Conservation (phyloP, 345 rosid species). For the Ceriops decandra region DNA sequence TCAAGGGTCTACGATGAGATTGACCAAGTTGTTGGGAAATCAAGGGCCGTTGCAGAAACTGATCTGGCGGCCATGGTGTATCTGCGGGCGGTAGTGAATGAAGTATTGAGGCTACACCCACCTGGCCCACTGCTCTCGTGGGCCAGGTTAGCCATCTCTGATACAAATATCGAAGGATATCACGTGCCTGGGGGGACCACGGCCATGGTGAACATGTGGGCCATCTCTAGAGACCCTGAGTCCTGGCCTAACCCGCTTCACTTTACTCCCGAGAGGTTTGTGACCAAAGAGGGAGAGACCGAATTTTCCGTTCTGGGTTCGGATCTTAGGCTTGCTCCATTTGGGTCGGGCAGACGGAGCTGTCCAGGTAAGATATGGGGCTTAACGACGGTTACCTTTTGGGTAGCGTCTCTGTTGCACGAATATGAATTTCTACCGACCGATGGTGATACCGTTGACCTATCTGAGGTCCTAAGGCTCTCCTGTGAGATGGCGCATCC, state of each 20-base stretch:
- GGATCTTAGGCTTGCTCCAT: conserved; percentile 79
- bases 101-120: conserved; percentile 78
- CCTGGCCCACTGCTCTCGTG: conserved; percentile 95
- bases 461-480: conserved; percentile 58
- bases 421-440: conserved; percentile 59
- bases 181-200: conserved; percentile 86
- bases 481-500: conserved; percentile 77
- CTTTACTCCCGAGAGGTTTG: conserved; percentile 66
- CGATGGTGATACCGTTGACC: conserved; percentile 41
- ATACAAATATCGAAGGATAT: conserved; percentile 67
- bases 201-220: conserved; percentile 98
- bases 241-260: conserved; percentile 65
- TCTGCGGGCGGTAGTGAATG: conserved; percentile 72
- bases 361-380: conserved; percentile 83
- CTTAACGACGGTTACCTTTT: conserved; percentile 56
- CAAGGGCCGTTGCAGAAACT: conserved; percentile 50
- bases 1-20: conserved; percentile 71
- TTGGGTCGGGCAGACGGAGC: conserved; percentile 77
- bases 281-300: conserved; percentile 32
- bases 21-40: conserved; percentile 55
- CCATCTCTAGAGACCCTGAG: conserved; percentile 69
- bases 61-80: conserved; percentile 44
- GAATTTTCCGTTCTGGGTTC: conserved; percentile 78
- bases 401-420: conserved; percentile 67
- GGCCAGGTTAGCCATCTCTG: conserved; percentile 80